Evolutionary conservation across 2,329 filamentous ascomycete species (phyloP).

Genomic region (Fusarium sp.): DNA sequence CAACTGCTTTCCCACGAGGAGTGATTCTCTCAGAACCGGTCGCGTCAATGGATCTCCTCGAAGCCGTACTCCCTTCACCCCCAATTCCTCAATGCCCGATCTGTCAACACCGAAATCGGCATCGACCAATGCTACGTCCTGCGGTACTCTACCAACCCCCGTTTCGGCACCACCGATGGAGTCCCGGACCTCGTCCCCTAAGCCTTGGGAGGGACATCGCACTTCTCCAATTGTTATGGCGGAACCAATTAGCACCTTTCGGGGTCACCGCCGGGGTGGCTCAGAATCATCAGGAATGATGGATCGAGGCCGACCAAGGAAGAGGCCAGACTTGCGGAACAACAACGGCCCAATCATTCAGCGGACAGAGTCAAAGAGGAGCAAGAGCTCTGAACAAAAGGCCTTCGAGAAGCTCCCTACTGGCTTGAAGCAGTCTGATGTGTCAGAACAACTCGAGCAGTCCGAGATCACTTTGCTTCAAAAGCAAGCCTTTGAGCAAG

Average conservation of each 20-base stretch:
- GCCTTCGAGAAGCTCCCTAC: slow-evolving; percentile 75
- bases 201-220: slow-evolving; percentile 59
- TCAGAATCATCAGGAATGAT: slow-evolving; percentile 74
- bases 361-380: slow-evolving; percentile 60
- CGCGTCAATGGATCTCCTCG: slow-evolving; percentile 65
- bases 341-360: slow-evolving; percentile 57
- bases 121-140: slow-evolving; percentile 54
- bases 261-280: slow-evolving; percentile 66
- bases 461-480: slow-evolving; percentile 68
- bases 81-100: slow-evolving; percentile 56
- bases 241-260: slow-evolving; percentile 24
- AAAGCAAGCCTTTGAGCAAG: slow-evolving; percentile 75
- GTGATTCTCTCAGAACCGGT: slow-evolving; percentile 60
- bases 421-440: slow-evolving; percentile 71
- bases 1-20: slow-evolving; percentile 64
- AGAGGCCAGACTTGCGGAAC: slow-evolving; percentile 62
- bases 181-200: slow-evolving; percentile 58
- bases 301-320: slow-evolving; percentile 74
- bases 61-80: slow-evolving; percentile 59
- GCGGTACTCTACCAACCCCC: slow-evolving; percentile 64
- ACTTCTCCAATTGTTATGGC: slow-evolving; percentile 46
- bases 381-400: slow-evolving; percentile 67
- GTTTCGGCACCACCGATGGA: slow-evolving; percentile 65
- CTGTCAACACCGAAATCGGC: slow-evolving; percentile 63
- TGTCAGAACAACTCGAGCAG: slow-evolving; percentile 61